These are phyloP conservation scores for Yarrowia phangngaensis DNA, from an alignment of 805 yeast species.

Conservation along the genomic window DNA sequence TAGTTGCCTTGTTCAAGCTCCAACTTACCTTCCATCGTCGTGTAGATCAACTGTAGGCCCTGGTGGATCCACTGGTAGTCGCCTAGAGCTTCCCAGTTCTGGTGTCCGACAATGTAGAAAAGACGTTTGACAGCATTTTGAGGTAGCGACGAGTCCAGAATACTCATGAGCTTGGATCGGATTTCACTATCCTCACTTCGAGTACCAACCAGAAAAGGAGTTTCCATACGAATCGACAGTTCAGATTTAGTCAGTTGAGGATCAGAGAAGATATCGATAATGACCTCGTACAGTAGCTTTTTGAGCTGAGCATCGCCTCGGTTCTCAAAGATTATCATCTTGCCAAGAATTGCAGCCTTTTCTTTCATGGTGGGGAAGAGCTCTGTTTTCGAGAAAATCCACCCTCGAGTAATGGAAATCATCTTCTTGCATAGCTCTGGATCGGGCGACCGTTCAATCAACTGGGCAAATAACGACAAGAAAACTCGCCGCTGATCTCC, in stretches of 20 bases:
- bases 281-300: slow-evolving; percentile 75
- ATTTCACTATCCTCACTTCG: slow-evolving; percentile 70
- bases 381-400: slow-evolving; percentile 84
- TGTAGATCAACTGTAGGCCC: slow-evolving; percentile 80
- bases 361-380: slow-evolving; percentile 93
- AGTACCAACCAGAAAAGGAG: slow-evolving; percentile 92
- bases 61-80: slow-evolving; percentile 95
- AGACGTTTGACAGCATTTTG: slow-evolving; percentile 72
- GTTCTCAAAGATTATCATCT: slow-evolving; percentile 89
- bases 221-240: slow-evolving; percentile 90
- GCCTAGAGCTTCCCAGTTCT: slow-evolving; percentile 92
- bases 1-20: slow-evolving; percentile 46
- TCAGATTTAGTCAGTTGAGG: slow-evolving; percentile 76
- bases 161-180: slow-evolving; percentile 72
- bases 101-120: slow-evolving; percentile 85
- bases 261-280: slow-evolving; percentile 82
- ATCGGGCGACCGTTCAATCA: slow-evolving; percentile 84
- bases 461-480: slow-evolving; percentile 76
- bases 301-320: slow-evolving; percentile 79
- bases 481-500: slow-evolving; percentile 94
- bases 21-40: slow-evolving; percentile 58
- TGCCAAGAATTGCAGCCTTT: slow-evolving; percentile 86
- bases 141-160: slow-evolving; percentile 74
- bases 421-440: slow-evolving; percentile 69
- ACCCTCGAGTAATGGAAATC: slow-evolving; percentile 69